Evolutionary conservation across 2,329 filamentous ascomycete species (phyloP), one percentile per base, ranked within the genome.

Genomic region (Penicillium hesseltinei): DNA sequence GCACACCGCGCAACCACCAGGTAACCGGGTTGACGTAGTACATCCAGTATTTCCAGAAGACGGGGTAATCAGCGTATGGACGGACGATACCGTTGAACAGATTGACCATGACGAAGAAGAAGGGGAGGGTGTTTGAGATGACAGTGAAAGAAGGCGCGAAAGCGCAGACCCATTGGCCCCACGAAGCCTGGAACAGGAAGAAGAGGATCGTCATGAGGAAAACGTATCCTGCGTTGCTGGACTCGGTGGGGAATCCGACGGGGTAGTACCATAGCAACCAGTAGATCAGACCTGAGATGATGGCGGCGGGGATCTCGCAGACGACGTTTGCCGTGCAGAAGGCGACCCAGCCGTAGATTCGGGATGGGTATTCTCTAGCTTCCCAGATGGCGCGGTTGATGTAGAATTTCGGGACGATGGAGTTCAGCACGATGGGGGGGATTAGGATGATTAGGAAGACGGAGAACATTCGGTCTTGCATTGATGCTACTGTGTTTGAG

Each of bases 151-250:
- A 87, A 0, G 90, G 89, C 0, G 90, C 88, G 72, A 92, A 92
- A 0, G 91, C 90, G 61, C 87, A 89, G 64, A 94, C 91, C 89
- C 89, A 93, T 71, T 92, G 90, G 21, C 88, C 91, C 89, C 87
- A 92, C 63, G 81, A 86, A 33, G 82, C 83, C 71, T 87, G 83
- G 80, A 92, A 92, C 8, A 92, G 73, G 78, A 86, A 91, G 77
- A 92, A 92, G 0, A 93, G 80, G 67, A 92, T 77, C 0, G 84
- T 84, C 88, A 94, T 92, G 27, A 93, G 75, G 77, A 89, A 93
- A 17, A 88, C 83, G 71, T 92, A 93, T 13, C 90, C 90, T 0
- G 88, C 83, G 0, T 84, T 84, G 1, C 81, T 80, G 35, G 84
- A 82, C 59, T 88, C 84, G 0, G 80, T 81, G 0, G 89, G 88